Percentiles rank a stretch among this genome's conserved stretches.
Conservation (phyloP, 2,329 filamentous ascomycete genomes). For the Neoascochyta sp. region DNA sequence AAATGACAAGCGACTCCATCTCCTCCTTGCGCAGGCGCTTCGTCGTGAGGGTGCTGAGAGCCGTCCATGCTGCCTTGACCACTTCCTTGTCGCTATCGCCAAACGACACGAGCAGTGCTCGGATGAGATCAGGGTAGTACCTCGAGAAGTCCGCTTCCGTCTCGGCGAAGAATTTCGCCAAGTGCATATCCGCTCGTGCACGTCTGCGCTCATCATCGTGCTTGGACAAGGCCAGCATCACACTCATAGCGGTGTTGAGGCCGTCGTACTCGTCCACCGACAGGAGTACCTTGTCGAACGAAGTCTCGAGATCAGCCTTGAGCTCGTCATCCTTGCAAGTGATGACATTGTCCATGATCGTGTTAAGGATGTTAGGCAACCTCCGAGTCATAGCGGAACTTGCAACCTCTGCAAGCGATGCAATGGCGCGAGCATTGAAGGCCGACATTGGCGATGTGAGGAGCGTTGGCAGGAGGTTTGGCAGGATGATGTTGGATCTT, state of each 20-base stretch:
- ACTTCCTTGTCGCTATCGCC: constrained; percentile 80
- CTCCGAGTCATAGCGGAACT: constrained; percentile 86
- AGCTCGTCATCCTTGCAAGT: constrained; percentile 71
- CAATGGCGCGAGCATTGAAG: constrained; percentile 92
- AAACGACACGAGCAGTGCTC: constrained; percentile 84
- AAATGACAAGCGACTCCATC: constrained; percentile 88
- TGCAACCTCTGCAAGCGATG: constrained; percentile 88
- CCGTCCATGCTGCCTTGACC: constrained; percentile 84
- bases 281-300: constrained; percentile 84
- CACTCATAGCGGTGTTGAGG: constrained; percentile 91
- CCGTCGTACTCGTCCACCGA: constrained; percentile 97
- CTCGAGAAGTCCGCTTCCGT: constrained; percentile 85
- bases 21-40: constrained; percentile 92
- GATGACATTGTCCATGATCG: constrained; percentile 90
- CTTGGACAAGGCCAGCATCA: constrained; percentile 81
- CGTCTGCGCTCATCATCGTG: constrained; percentile 87
- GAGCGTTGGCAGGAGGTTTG: constrained; percentile 90
- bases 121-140: constrained; percentile 94
- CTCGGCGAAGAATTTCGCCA: constrained; percentile 80
- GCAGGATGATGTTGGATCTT: constrained; percentile 91
- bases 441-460: constrained; percentile 84
- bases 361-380: constrained; percentile 84
- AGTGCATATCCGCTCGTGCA: constrained; percentile 70
- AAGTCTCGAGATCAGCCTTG: constrained; percentile 66
- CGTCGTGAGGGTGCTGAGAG: constrained; percentile 74